These are phyloP conservation scores for Singerocomus inundabilis DNA, from an alignment of 1,284 basidiomycete species.

Conservation along the genomic window DNA sequence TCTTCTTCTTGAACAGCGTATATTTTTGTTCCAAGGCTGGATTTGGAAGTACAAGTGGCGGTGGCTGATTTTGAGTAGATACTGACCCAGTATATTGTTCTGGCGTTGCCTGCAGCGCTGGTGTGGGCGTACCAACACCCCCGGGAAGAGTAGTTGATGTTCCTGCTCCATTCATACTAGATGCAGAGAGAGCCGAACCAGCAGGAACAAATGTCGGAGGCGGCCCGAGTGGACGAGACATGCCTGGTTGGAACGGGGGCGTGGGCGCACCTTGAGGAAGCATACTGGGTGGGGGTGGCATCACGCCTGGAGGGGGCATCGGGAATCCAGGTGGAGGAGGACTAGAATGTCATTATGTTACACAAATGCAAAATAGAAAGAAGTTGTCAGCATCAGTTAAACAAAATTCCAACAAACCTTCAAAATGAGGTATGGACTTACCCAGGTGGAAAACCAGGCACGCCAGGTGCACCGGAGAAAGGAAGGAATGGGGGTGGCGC, in stretches of 20 bases:
- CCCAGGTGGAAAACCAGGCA: conserved; percentile 49
- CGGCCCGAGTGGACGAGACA: conserved; percentile 36
- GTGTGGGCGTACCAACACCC: conserved; percentile 25
- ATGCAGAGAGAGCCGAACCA: conserved; percentile 21
- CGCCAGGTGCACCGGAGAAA: conserved; percentile 41
- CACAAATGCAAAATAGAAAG: conserved; percentile 4
- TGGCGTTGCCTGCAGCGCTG: conserved; percentile 17
- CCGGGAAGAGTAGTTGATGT: conserved; percentile 12
- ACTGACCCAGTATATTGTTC: conserved; percentile 20
- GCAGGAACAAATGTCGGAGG: conserved; percentile 40
- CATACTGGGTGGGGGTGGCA: conserved; percentile 38
- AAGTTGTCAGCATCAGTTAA: conserved; percentile 19
- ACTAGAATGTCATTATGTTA: conserved; percentile 30
- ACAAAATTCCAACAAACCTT: conserved; percentile 26
- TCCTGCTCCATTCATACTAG: conserved; percentile 19
- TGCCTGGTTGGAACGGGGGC: conserved; percentile 41
- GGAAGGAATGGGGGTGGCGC: conserved; percentile 36
- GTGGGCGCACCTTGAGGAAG: conserved; percentile 37
- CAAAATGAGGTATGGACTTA: conserved; percentile 31
- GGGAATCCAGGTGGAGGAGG: conserved; percentile 46
- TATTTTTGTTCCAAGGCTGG: conserved; percentile 60
- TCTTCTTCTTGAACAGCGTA: too few relatives aligned
- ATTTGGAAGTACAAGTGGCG: conserved; percentile 53
- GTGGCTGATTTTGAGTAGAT: conserved; percentile 27
- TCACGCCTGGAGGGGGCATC: conserved; percentile 36